Conservation (phyloP, 2,329 filamentous ascomycete genomes). For the Arthrobotrys megalospora region DNA sequence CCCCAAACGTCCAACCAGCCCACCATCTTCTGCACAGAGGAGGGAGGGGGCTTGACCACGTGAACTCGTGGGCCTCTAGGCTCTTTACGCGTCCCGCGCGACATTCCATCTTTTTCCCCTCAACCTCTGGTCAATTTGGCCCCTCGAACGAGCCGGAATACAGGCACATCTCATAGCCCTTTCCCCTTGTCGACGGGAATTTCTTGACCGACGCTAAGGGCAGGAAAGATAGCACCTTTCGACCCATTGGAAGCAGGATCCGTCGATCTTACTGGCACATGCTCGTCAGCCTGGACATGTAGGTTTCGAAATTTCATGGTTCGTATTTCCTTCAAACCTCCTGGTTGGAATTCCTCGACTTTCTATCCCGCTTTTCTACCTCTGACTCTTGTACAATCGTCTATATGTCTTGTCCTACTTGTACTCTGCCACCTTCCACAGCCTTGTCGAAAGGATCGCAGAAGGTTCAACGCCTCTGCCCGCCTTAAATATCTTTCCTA, state of each 20-base stretch:
- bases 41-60: slow-evolving; percentile 53
- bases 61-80: slow-evolving; percentile 54
- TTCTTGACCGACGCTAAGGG: slow-evolving; percentile 54
- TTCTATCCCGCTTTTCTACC: slow-evolving; percentile 25
- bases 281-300: slow-evolving; percentile 30
- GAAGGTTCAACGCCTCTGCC: slow-evolving; percentile 15
- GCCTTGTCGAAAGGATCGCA: slow-evolving; percentile 33
- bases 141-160: slow-evolving; percentile 37
- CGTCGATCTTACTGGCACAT: slow-evolving; percentile 36
- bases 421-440: slow-evolving; percentile 12
- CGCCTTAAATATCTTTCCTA: slow-evolving; percentile 20
- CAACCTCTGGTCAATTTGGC: slow-evolving; percentile 47
- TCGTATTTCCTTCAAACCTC: slow-evolving; percentile 38
- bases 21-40: slow-evolving; percentile 31
- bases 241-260: slow-evolving; percentile 55
- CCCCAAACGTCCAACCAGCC: slow-evolving; percentile 42
- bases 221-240: slow-evolving; percentile 39
- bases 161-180: slow-evolving; percentile 31
- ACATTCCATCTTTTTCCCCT: slow-evolving; percentile 49
- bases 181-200: slow-evolving; percentile 61
- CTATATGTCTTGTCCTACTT: slow-evolving; percentile 31
- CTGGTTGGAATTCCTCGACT: slow-evolving; percentile 41
- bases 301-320: slow-evolving; percentile 20
- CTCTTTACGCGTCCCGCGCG: slow-evolving; percentile 59
- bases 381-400: slow-evolving; percentile 50